A percentile compares a stretch with the other conserved stretches of the same genome.
Evolutionary conservation across 139 green algal species (phyloP).

Genomic region (Micromonas pusilla): DNA sequence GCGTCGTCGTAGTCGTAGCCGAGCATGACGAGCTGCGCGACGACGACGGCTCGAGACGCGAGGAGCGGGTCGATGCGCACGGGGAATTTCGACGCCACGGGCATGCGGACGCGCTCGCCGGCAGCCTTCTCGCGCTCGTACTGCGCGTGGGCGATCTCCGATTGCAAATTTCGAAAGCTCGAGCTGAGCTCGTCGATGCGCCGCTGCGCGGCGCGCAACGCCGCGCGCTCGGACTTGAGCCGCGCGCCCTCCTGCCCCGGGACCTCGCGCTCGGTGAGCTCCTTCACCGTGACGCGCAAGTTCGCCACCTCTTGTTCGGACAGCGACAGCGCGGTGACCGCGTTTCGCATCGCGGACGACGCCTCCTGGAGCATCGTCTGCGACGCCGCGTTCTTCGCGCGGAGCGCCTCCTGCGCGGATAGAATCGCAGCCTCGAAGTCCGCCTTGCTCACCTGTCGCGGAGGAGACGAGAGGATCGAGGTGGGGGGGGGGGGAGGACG

Average conservation of each 20-base stretch:
- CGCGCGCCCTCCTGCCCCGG: neutral
- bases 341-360: slow-evolving; percentile 18
- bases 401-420: slow-evolving; percentile 10
- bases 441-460: neutral
- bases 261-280: neutral
- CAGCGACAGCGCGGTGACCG: neutral
- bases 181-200: neutral
- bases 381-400: neutral
- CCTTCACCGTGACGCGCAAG: neutral
- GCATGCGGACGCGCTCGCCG: slow-evolving; percentile 1
- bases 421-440: slow-evolving; percentile 17
- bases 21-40: slow-evolving; percentile 18
- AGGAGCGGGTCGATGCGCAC: neutral
- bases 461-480: too few relatives aligned
- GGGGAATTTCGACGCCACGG: neutral
- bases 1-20: slow-evolving; percentile 9
- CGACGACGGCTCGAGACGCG: neutral
- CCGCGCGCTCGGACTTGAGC: neutral
- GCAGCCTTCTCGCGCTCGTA: slow-evolving; percentile 14
- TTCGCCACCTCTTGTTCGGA: slow-evolving; percentile 21
- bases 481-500: neutral
- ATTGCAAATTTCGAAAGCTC: slow-evolving; percentile 1
- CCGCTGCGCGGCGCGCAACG: neutral
- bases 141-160: neutral
- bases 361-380: slow-evolving; percentile 6